Evolutionary conservation across 768 basidiomycete species (phyloP).

Genomic region (Saitozyma podzolica): DNA sequence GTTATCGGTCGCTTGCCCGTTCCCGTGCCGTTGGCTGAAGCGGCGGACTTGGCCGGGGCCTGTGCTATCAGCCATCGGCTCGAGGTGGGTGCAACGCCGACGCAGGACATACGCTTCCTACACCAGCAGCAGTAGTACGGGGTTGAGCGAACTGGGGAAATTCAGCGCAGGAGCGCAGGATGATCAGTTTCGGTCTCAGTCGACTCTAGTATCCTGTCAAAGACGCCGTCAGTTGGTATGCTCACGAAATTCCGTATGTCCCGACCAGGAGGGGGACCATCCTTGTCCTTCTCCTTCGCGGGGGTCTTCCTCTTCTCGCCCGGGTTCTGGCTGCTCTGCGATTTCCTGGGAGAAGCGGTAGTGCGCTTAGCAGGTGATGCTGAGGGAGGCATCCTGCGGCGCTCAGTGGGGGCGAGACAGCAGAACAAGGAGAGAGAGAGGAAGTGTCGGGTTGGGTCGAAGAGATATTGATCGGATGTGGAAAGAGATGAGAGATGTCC

Average conservation of each 20-base stretch:
- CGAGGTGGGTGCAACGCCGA: background rate
- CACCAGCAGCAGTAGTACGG: slow-evolving; percentile 4
- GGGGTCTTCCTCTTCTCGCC: no score
- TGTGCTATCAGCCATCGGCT: slow-evolving; percentile 9
- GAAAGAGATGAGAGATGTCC: no score
- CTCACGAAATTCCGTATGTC: slow-evolving; percentile 46
- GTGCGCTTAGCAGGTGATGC: no score
- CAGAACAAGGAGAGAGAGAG: no score
- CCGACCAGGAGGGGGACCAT: slow-evolving; percentile 18
- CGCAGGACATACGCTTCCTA: background rate
- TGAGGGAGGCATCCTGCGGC: no score
- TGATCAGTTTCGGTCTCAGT: no score
- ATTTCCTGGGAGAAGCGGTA: no score
- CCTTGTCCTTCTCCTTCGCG: slow-evolving; percentile 2
- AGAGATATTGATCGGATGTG: no score
- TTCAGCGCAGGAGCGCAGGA: slow-evolving; percentile 1
- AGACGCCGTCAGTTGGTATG: background rate
- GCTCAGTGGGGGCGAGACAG: no score
- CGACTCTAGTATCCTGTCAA: no score
- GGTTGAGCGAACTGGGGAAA: slow-evolving; percentile 22
- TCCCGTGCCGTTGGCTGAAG: slow-evolving; percentile 10
- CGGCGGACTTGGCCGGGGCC: slow-evolving; percentile 8
- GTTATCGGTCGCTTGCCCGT: slow-evolving; percentile 38
- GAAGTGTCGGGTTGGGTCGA: no score
- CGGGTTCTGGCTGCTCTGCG: no score